Conservation (phyloP, 129 eudicot genomes). For the Chrysanthemum lavandulifolium region DNA sequence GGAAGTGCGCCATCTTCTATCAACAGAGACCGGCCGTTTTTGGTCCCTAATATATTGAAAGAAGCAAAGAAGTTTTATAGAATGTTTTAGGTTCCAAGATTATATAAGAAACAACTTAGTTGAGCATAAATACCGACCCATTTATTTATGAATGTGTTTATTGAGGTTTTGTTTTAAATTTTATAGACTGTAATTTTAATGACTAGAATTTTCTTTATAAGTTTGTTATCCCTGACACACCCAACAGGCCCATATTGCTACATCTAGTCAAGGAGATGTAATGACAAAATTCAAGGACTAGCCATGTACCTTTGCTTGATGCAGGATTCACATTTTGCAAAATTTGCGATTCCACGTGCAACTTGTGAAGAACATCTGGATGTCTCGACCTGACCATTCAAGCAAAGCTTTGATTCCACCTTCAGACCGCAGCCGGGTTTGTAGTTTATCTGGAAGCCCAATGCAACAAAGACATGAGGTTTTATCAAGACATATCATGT, state of each 20-base stretch:
- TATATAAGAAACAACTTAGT: not conserved
- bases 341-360: constrained; percentile 94
- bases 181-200: too few relatives aligned
- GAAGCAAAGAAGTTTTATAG: not conserved
- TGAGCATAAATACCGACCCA: not conserved
- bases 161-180: too few relatives aligned
- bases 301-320: constrained; percentile 57
- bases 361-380: constrained; percentile 92
- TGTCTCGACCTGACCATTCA: constrained; percentile 86
- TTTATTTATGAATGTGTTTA: too few relatives aligned
- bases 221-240: too few relatives aligned
- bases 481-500: not conserved
- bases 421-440: constrained; percentile 69
- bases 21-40: constrained; percentile 55
- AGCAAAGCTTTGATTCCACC: constrained; percentile 87
- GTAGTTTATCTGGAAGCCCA: constrained; percentile 63
- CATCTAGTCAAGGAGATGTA: not conserved
- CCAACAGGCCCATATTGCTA: too few relatives aligned
- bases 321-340: constrained; percentile 87
- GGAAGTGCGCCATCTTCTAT: constrained; percentile 85
- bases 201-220: too few relatives aligned
- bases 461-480: not conserved
- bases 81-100: not conserved
- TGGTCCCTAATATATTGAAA: constrained; percentile 43
- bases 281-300: not conserved